Evolutionary conservation across 2,329 filamentous ascomycete species (phyloP), one percentile per base, ranked within the genome.

Genomic region (Cercospora berteroae): DNA sequence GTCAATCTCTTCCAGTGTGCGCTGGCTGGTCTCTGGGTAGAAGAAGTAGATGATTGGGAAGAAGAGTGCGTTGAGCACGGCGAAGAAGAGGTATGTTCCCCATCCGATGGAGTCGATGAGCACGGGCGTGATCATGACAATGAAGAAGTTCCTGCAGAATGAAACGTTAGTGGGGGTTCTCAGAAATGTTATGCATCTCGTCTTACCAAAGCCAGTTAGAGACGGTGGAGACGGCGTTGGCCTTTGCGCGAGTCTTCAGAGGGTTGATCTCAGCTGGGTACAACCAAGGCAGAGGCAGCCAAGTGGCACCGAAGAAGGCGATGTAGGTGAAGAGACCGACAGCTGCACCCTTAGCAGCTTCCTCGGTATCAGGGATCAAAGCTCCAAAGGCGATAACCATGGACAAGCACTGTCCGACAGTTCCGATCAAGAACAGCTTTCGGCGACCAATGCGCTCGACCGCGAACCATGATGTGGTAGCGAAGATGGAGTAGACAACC

Each of bases 301-400:
- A 76, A 7, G 84, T 88, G 0, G 88, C 88, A 48, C 88, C 89
- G 69, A 90, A 91, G 67, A 87, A 88, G 3, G 87, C 87, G 72
- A 90, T 90, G 78, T 90, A 91, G 1, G 87, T 84, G 79, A 91
- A 91, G 9, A 91, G 69, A 66, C 88, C 88, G 4, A 90, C 87
- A n/a, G 84, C 82, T 1, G 83, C 82, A 29, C 82, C 81, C 70
- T 83, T 83, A 23, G 83, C 80, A 4, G 71, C 66, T 8, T 64
- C 72, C 2, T 73, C 31, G 1, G 73, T 76, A 36, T 71, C 77
- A 1, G 80, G 79, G 23, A 82, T 80, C 20, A 82, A 70, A 68
- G 78, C 79, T n/a, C 73, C 80, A 58, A 82, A 80, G 42, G 76
- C 75, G 9, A 83, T 72, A 6, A 81, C 80, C 84, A 88, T 87